Conservation (phyloP, 1,284 basidiomycete genomes). For the Ceratobasidium sp. region DNA sequence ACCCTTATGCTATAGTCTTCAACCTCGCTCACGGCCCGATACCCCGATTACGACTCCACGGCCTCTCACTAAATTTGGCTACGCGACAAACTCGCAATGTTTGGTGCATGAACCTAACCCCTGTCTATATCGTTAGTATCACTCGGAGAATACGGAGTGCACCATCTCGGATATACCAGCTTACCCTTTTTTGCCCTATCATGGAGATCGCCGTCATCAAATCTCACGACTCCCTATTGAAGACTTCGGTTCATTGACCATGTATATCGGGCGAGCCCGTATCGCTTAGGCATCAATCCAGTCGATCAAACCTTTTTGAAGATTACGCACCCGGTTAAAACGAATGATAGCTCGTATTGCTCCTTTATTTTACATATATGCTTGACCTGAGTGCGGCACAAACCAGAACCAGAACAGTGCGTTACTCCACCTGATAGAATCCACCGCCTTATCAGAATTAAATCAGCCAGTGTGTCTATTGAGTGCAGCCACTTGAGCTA, state of each 20-base stretch:
- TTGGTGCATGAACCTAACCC: background rate
- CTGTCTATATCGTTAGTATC: background rate
- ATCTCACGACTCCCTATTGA: background rate
- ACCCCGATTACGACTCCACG: background rate
- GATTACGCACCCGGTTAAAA: too few relatives aligned
- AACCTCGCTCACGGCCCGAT: background rate
- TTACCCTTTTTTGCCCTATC: background rate
- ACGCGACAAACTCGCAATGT: background rate
- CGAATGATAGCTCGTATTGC: too few relatives aligned
- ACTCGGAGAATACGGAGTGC: background rate
- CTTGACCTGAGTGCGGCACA: too few relatives aligned
- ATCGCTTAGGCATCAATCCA: too few relatives aligned
- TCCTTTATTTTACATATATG: too few relatives aligned
- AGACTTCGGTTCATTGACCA: background rate
- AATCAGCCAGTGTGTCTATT: too few relatives aligned
- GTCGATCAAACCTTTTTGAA: too few relatives aligned
- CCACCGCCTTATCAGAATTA: too few relatives aligned
- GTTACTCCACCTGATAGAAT: too few relatives aligned
- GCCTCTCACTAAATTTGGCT: background rate
- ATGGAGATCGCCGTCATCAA: slow-evolving; percentile 1
- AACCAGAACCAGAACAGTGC: too few relatives aligned
- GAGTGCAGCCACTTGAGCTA: too few relatives aligned
- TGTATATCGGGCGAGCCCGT: too few relatives aligned
- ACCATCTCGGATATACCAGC: background rate
- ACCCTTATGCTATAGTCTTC: background rate